Percentiles rank a stretch among this genome's conserved stretches.
Conservation (phyloP, 768 basidiomycete species). For the Tricholoma hemisulphureum region DNA sequence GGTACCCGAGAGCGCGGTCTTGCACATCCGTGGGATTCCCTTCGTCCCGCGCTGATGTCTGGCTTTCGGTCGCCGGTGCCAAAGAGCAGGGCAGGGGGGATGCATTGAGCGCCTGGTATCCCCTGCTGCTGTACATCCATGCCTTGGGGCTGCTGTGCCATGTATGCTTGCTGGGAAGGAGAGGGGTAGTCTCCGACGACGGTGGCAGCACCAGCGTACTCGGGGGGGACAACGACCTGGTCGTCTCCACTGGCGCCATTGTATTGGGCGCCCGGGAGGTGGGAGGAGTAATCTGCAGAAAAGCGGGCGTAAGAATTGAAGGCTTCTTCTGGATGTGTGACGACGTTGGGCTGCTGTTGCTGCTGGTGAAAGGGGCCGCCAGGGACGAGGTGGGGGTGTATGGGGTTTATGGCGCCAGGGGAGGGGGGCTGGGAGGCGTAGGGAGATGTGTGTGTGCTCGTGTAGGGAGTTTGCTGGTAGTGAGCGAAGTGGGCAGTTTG, state of each 20-base stretch:
- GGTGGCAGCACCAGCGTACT: background rate
- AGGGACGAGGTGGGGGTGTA: constrained; percentile 4
- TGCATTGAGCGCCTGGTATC: constrained; percentile 12
- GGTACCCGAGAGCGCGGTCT: background rate
- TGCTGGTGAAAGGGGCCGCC: constrained; percentile 11
- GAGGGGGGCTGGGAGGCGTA: constrained; percentile 46
- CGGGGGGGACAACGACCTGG: constrained; percentile 13
- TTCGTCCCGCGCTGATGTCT: constrained; percentile 12
- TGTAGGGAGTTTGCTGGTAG: constrained; percentile 23
- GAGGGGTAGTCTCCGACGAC: background rate
- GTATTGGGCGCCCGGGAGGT: constrained; percentile 58
- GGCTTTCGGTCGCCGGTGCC: background rate
- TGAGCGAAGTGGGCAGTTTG: constrained; percentile 30
- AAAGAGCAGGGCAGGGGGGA: constrained; percentile 24
- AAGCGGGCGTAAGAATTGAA: constrained; percentile 73
- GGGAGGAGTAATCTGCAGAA: constrained; percentile 55
- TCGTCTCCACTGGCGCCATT: constrained; percentile 39
- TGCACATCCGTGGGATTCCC: constrained; percentile 15
- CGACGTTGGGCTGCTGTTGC: constrained; percentile 19
- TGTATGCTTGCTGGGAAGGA: background rate
- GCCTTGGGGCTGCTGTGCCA: constrained; percentile 7
- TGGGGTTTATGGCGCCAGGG: constrained; percentile 39
- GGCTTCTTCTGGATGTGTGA: constrained; percentile 48
- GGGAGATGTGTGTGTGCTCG: constrained; percentile 30
- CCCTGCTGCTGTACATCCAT: constrained; percentile 4